Evolutionary conservation across 1,139 yeast genomes (phyloP), one percentile per base, ranked within the genome.

Genomic region (Kluyveromyces marxianus): DNA sequence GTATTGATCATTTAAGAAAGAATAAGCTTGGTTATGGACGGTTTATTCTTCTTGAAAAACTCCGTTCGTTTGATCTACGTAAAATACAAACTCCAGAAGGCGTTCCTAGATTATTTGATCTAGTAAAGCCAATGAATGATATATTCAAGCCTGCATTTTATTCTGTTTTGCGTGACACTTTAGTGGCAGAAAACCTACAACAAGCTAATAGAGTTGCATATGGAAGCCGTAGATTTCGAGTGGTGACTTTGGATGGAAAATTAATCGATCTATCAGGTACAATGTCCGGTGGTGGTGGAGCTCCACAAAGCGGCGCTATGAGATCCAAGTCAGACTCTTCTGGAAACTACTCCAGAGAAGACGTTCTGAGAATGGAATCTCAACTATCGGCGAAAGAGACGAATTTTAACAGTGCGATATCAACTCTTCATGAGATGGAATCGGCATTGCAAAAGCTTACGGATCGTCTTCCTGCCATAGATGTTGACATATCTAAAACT

Each of bases 201-300:
- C 90, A 85, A 57, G 99, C 98, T 0, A 83, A 88, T 53, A 69
- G 76, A 38, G 95, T 92, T 35, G 97, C 98, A 0, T 92, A 84
- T 68, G 96, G 97, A 2, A 62, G 65, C n/a, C 78, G 74, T 51
- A 71, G 96, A 51, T 87, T 80, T 74, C 77, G 95, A 58, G 97
- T 90, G 8, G 98, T 94, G 0, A 88, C 98, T 0, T 66, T 89
- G 14, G 96, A 87, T 65, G 99, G 99, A 30, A 85, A 88, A 56
- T 71, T 92, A 32, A 92, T 94, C 48, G 97, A 90, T 59, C 80
- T 84, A n/a, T 85, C 96, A 2, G 99, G 99, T 66, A 86, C 97
- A 1, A 83, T 94, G 84, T 81, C 95, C 44, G 99, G 99, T 58
- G 99, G 99, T 66, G 97, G 97, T 45, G 77, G 75, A 41, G 70